A percentile compares a stretch with the other conserved stretches of the same genome.
Conservation (phyloP, 768 basidiomycete genomes). For the Mycena belliarum region DNA sequence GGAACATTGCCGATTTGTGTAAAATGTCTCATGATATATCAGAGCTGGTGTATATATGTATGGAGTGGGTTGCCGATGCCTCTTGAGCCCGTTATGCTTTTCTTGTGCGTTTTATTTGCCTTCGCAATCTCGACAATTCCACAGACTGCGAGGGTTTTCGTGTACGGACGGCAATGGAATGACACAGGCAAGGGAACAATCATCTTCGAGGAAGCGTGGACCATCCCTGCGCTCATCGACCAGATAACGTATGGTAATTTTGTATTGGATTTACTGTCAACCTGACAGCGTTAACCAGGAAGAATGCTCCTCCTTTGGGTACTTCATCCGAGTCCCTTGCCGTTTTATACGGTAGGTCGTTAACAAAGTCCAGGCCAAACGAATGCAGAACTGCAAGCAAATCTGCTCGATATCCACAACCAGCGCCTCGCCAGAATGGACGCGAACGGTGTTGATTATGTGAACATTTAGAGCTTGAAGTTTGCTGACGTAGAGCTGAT, state of each 20-base stretch:
- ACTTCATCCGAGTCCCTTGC: not conserved
- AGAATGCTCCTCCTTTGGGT: slow-evolving; percentile 9
- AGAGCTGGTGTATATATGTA: not conserved
- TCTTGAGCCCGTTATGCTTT: not conserved
- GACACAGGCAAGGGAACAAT: slow-evolving; percentile 39
- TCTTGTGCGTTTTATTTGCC: not conserved
- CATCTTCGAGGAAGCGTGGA: slow-evolving; percentile 43
- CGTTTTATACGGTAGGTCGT: not conserved
- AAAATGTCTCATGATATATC: no score
- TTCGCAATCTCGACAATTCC: not conserved
- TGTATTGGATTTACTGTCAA: not conserved
- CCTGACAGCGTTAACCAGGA: slow-evolving; percentile 4
- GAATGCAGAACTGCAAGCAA: slow-evolving; percentile 31
- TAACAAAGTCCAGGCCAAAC: slow-evolving; percentile 27
- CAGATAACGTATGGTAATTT: slow-evolving; percentile 21
- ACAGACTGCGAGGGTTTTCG: not conserved
- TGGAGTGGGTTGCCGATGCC: not conserved
- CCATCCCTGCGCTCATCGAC: slow-evolving; percentile 30
- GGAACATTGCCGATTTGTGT: no score
- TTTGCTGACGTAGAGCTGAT: not conserved
- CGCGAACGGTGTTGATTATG: slow-evolving; percentile 38
- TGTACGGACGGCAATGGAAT: slow-evolving; percentile 27
- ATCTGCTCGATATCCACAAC: slow-evolving; percentile 41
- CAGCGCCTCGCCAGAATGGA: slow-evolving; percentile 39
- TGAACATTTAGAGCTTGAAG: slow-evolving; percentile 14